Conservation (phyloP, 192 early-diverging fungal species). For the Piromyces finnis region DNA sequence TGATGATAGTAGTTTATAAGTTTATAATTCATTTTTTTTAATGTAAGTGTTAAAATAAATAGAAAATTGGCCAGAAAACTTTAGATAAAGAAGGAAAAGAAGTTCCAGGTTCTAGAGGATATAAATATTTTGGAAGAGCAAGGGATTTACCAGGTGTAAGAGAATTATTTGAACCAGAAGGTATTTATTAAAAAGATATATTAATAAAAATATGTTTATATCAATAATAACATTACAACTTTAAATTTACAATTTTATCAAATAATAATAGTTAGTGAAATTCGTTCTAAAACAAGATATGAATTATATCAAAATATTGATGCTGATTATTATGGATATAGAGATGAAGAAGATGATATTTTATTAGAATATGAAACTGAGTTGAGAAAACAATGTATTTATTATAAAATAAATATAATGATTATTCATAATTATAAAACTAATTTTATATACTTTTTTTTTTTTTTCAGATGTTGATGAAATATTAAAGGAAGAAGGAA, state of each 20-base stretch:
- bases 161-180: slow-evolving; percentile 69
- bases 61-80: slow-evolving; percentile 56
- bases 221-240: background rate
- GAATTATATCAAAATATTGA: slow-evolving; percentile 67
- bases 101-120: slow-evolving; percentile 75
- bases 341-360: slow-evolving; percentile 72
- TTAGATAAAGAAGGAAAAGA: slow-evolving; percentile 75
- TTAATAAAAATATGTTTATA: background rate
- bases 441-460: too few species aligned
- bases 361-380: slow-evolving; percentile 61
- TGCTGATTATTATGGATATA: slow-evolving; percentile 88
- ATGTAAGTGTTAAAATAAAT: too few species aligned
- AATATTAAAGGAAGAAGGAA: background rate
- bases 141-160: slow-evolving; percentile 83
- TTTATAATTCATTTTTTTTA: too few species aligned
- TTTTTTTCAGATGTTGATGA: background rate
- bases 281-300: slow-evolving; percentile 30
- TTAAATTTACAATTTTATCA: too few species aligned
- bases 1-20: background rate
- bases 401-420: too few species aligned
- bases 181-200: slow-evolving; percentile 12
- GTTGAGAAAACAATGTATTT: slow-evolving; percentile 25
- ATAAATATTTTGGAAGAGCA: slow-evolving; percentile 93
- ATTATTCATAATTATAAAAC: too few species aligned
- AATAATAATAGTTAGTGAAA: slow-evolving; percentile 13